phyloP scores from a whole-genome alignment of 495 filamentous ascomycete species.

The Entonaema liquescens region DNA sequence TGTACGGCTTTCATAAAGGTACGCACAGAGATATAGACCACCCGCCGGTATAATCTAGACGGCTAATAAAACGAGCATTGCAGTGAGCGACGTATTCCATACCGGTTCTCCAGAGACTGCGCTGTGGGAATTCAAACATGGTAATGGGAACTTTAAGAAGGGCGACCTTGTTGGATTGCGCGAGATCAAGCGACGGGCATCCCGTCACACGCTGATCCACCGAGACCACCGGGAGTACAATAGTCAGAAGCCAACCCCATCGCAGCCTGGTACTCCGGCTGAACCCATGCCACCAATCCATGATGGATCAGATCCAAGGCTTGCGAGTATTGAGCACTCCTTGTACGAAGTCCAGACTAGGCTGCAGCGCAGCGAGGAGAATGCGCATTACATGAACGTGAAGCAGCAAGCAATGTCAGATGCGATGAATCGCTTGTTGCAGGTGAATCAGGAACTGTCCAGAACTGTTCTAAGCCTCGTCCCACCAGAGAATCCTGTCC shows the following conservation, averaged over 20 bases:
- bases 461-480: slow-evolving; percentile 74
- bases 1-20: slow-evolving; percentile 99
- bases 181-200: slow-evolving; percentile 97
- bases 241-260: slow-evolving; percentile 76
- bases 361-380: slow-evolving; percentile 84
- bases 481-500: slow-evolving; percentile 68
- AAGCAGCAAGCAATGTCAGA: slow-evolving; percentile 86
- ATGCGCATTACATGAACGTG: slow-evolving; percentile 75
- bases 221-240: slow-evolving; percentile 95
- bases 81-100: slow-evolving; percentile 98
- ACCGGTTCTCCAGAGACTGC: slow-evolving; percentile 95
- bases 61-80: slow-evolving; percentile 17
- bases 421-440: slow-evolving; percentile 73
- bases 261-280: slow-evolving; percentile 84
- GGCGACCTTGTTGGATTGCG: slow-evolving; percentile 90
- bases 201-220: slow-evolving; percentile 92
- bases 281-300: slow-evolving; percentile 73
- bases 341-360: slow-evolving; percentile 81
- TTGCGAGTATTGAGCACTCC: slow-evolving; percentile 80
- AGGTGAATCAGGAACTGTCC: slow-evolving; percentile 77
- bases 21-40: slow-evolving; percentile 39
- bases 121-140: slow-evolving; percentile 99
- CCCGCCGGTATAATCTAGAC: slow-evolving; percentile 9
- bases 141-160: slow-evolving; percentile 95
- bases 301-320: slow-evolving; percentile 77